phyloP scores from a whole-genome alignment of 805 yeast genomes.

The Candida tammaniensis region DNA sequence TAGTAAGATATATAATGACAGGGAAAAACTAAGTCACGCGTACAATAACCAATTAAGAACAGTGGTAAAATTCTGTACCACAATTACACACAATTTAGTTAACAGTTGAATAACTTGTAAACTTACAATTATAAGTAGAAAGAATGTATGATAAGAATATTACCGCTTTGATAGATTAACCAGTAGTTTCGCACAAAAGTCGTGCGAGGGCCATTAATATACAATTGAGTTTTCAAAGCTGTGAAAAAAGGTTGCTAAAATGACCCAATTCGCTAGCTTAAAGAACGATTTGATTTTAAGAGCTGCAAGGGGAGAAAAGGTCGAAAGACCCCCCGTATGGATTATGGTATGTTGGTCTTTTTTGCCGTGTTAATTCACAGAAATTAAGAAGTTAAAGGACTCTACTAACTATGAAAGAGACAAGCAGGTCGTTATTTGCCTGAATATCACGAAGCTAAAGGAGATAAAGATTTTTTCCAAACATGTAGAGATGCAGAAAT shows the following conservation, averaged over 20 bases:
- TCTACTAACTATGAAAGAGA: conserved; percentile 41
- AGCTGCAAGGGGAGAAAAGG: conserved; percentile 86
- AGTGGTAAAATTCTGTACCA: no score
- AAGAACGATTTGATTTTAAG: conserved; percentile 88
- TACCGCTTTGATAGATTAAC: no score
- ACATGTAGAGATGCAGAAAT: conserved; percentile 93
- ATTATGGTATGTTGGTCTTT: conserved; percentile 60
- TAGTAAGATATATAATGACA: background rate
- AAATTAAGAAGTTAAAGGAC: conserved; percentile 4
- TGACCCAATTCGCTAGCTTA: conserved; percentile 62
- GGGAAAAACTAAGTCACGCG: no score
- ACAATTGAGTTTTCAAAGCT: background rate
- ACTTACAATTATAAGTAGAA: no score
- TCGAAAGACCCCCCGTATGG: conserved; percentile 98
- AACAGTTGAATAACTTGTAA: no score
- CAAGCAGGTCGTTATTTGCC: conserved; percentile 96
- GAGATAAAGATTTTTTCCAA: conserved; percentile 83
- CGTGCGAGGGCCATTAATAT: no score
- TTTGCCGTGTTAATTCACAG: background rate
- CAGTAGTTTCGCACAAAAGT: no score
- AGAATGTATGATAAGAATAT: no score
- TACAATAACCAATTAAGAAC: no score
- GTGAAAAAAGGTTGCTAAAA: background rate
- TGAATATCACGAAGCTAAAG: conserved; percentile 89
- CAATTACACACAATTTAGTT: no score